These are phyloP conservation scores for Pelargonium citronellum DNA, from an alignment of 441 rosid species.

Conservation along the genomic window DNA sequence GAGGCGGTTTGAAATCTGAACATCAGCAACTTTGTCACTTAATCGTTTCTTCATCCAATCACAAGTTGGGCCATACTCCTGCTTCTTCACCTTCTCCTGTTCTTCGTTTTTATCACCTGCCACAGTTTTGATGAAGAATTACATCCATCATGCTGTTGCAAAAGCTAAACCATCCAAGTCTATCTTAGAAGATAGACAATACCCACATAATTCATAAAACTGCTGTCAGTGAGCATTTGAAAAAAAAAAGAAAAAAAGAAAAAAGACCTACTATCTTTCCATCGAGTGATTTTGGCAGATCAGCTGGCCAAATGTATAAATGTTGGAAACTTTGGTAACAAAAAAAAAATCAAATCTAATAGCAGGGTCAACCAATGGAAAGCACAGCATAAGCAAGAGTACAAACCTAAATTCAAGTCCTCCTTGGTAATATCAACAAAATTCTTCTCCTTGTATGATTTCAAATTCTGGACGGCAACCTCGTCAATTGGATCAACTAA, in stretches of 20 bases:
- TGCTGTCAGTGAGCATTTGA: no score
- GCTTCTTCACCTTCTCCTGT: conserved; percentile 68
- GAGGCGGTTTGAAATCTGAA: conserved; percentile 82
- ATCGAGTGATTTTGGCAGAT: no score
- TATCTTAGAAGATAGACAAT: no score
- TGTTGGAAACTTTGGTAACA: no score
- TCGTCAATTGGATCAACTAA: conserved; percentile 97
- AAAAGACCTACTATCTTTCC: no score
- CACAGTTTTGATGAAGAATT: neutral
- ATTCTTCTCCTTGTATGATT: conserved; percentile 92
- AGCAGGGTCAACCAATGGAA: neutral
- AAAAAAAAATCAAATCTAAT: neutral
- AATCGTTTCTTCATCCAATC: conserved; percentile 96
- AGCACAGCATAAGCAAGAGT: neutral
- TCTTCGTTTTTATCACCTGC: conserved; percentile 91
- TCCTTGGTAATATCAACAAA: conserved; percentile 97
- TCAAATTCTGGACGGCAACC: conserved; percentile 90
- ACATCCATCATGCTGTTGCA: neutral
- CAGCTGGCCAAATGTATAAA: no score
- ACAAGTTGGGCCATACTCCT: conserved; percentile 69
- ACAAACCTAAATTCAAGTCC: conserved; percentile 83
- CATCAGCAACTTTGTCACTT: conserved; percentile 88
- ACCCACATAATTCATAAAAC: no score
- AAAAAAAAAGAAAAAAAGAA: no score
- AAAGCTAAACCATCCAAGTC: no score